phyloP scores from a whole-genome alignment of 164 flowering plant species.

The Vitis riparia region DNA sequence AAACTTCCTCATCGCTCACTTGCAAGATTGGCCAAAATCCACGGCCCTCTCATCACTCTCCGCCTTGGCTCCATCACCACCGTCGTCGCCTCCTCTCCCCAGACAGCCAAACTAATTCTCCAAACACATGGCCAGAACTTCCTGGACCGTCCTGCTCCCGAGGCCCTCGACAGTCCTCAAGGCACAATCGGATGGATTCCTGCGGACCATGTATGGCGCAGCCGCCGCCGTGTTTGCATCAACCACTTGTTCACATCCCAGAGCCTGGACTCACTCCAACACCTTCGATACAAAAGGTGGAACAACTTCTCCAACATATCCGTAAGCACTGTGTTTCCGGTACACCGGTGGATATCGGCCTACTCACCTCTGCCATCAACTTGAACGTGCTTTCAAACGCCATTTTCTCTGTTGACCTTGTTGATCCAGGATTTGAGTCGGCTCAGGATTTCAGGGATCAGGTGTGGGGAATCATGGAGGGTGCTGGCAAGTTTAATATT shows the following conservation, averaged over 20 bases:
- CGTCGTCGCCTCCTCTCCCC: slow-evolving; percentile 25
- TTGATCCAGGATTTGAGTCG: slow-evolving; percentile 4
- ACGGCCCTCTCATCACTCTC: slow-evolving; percentile 32
- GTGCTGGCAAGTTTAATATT: neutral
- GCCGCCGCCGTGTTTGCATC: slow-evolving; percentile 19
- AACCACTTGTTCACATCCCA: slow-evolving; percentile 19
- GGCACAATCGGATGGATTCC: slow-evolving; percentile 26
- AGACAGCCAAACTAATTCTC: slow-evolving; percentile 27
- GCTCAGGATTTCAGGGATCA: neutral
- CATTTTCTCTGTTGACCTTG: slow-evolving; percentile 29
- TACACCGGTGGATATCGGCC: slow-evolving; percentile 25
- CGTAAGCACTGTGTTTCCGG: slow-evolving; percentile 6
- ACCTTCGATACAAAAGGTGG: slow-evolving; percentile 8
- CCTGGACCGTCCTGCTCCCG: slow-evolving; percentile 23
- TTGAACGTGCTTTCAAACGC: slow-evolving; percentile 29
- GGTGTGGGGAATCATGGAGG: slow-evolving; percentile 1
- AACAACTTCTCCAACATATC: slow-evolving; percentile 16
- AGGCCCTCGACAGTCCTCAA: slow-evolving; percentile 10
- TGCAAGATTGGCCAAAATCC: slow-evolving; percentile 9
- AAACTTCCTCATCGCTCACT: slow-evolving; percentile 21
- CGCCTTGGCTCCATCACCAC: slow-evolving; percentile 25
- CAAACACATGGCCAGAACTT: slow-evolving; percentile 21
- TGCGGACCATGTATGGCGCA: slow-evolving; percentile 24
- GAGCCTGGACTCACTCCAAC: slow-evolving; percentile 22
- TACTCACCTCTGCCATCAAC: slow-evolving; percentile 16